Percentiles rank a stretch among this genome's conserved stretches.
Evolutionary conservation across 2,329 filamentous ascomycete genomes (phyloP).

Genomic region (Chaetomium olivaceum): DNA sequence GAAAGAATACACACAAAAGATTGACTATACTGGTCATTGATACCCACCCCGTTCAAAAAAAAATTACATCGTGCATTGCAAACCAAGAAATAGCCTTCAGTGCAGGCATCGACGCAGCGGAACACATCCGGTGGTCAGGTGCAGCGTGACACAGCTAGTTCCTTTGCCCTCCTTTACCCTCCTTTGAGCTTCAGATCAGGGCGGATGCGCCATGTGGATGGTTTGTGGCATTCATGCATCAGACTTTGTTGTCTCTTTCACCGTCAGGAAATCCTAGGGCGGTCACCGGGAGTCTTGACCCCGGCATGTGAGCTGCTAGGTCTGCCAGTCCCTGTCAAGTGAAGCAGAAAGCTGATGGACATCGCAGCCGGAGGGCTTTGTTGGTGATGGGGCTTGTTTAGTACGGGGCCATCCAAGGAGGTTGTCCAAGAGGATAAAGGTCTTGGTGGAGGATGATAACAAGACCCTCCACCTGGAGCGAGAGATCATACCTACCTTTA

Average conservation of each 20-base stretch:
- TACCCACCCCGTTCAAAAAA: background rate
- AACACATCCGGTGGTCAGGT: background rate
- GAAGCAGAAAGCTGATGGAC: background rate
- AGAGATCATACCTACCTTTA: too few species aligned
- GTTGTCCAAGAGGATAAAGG: background rate
- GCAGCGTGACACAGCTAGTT: background rate
- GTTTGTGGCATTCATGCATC: background rate
- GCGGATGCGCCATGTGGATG: background rate
- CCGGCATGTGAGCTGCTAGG: background rate
- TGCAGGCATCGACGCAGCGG: background rate
- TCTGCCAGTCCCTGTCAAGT: background rate
- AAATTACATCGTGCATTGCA: slow-evolving; percentile 2
- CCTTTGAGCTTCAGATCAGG: background rate
- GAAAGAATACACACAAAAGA: background rate
- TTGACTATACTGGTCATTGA: background rate
- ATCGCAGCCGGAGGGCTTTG: background rate
- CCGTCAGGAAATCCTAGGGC: too few species aligned
- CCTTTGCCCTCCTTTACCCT: background rate
- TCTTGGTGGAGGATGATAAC: background rate
- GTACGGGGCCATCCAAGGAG: too few species aligned
- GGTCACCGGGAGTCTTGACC: background rate
- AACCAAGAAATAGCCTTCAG: background rate
- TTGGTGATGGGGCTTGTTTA: background rate
- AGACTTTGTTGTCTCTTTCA: background rate
- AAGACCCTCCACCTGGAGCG: background rate